These are phyloP conservation scores for Talaromyces sp. DNA, from an alignment of 2,329 filamentous ascomycete species.

Conservation along the genomic window DNA sequence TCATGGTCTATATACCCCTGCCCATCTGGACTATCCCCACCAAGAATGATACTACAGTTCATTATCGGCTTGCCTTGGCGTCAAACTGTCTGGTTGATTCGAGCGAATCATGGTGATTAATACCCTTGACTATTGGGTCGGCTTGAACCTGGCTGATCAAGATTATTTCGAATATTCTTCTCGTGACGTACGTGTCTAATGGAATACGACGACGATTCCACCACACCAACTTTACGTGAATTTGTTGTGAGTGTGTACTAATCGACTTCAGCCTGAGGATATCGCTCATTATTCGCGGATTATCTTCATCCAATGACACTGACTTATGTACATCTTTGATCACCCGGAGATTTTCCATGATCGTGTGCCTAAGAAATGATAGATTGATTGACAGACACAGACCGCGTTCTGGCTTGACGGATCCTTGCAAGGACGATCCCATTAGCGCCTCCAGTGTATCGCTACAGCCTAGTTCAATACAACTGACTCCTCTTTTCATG, in stretches of 20 bases:
- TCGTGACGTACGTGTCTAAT: background rate
- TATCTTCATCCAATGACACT: background rate
- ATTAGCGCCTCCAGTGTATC: background rate
- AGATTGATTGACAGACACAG: constrained; percentile 3
- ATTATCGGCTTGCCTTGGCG: constrained; percentile 1
- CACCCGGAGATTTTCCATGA: background rate
- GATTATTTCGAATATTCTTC: background rate
- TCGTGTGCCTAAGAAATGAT: background rate
- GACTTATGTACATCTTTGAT: background rate
- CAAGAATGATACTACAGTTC: background rate
- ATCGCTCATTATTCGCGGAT: background rate
- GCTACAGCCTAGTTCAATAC: background rate
- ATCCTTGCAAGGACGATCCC: constrained; percentile 7
- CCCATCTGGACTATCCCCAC: background rate
- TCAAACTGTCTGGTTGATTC: background rate
- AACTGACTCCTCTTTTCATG: constrained; percentile 1
- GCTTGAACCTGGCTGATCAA: constrained; percentile 1
- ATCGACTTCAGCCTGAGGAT: background rate
- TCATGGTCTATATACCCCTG: constrained; percentile 5
- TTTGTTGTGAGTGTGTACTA: background rate
- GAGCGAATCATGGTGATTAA: constrained; percentile 1
- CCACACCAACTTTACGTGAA: background rate
- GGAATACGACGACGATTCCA: background rate
- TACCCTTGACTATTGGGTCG: background rate
- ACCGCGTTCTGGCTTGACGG: background rate